Evolutionary conservation across 2,329 filamentous ascomycete genomes (phyloP).

Genomic region (Exserohilum turcica): DNA sequence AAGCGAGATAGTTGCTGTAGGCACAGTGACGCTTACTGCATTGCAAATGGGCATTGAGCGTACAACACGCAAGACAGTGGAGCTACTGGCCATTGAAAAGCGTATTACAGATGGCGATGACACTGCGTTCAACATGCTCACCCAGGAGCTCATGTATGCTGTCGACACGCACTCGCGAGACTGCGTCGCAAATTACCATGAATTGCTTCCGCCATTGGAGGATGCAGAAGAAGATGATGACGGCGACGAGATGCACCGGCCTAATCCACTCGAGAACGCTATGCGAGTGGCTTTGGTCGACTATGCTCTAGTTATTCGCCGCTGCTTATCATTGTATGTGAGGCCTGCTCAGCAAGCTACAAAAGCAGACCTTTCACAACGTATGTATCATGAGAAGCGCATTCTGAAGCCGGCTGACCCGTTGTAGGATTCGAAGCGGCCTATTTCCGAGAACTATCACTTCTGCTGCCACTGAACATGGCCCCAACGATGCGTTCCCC

Average conservation of each 20-base stretch:
- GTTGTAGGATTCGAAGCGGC: conserved; percentile 52
- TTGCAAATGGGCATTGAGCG: conserved; percentile 90
- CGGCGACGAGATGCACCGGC: conserved; percentile 49
- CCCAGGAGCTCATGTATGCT: conserved; percentile 77
- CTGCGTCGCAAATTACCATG: conserved; percentile 78
- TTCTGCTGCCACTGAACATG: conserved; percentile 45
- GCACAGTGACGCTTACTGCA: conserved; percentile 70
- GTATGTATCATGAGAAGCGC: conserved; percentile 56
- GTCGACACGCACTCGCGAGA: conserved; percentile 75
- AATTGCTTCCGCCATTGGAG: conserved; percentile 65
- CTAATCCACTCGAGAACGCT: conserved; percentile 70
- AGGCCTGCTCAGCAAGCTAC: conserved; percentile 66
- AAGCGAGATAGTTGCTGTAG: conserved; percentile 77
- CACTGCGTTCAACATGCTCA: conserved; percentile 68
- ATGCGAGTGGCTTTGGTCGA: conserved; percentile 86
- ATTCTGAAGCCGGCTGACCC: conserved; percentile 17
- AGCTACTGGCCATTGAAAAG: conserved; percentile 77
- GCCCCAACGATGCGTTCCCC: conserved; percentile 39
- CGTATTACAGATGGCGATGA: conserved; percentile 74
- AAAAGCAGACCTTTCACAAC: conserved; percentile 63
- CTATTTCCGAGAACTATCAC: conserved; percentile 51
- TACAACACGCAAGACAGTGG: conserved; percentile 86
- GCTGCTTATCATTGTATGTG: conserved; percentile 73
- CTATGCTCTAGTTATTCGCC: conserved; percentile 85
- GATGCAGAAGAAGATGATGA: conserved; percentile 45